Conservation (phyloP, 1,284 basidiomycete species). For the Ustilago bromivora region DNA sequence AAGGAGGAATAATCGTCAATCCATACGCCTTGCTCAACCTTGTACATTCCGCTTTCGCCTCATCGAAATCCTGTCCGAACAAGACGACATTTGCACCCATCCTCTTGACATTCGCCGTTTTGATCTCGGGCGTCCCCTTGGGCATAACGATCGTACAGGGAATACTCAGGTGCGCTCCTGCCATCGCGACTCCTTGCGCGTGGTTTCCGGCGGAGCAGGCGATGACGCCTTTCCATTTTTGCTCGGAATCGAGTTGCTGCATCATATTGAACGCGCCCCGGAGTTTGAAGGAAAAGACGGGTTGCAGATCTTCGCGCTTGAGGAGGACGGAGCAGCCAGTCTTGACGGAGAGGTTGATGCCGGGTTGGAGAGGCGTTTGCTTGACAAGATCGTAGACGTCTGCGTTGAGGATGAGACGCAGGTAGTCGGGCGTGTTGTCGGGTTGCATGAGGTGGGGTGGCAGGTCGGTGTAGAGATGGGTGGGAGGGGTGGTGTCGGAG, state of each 20-base stretch:
- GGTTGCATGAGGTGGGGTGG: slow-evolving; percentile 77
- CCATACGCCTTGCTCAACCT: slow-evolving; percentile 82
- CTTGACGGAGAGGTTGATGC: slow-evolving; percentile 84
- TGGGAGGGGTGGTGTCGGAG: slow-evolving; percentile 26
- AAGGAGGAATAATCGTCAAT: slow-evolving; percentile 93
- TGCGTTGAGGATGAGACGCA: slow-evolving; percentile 89
- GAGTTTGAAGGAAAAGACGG: slow-evolving; percentile 96
- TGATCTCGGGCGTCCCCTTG: slow-evolving; percentile 92
- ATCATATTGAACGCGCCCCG: slow-evolving; percentile 99
- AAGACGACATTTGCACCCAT: slow-evolving; percentile 94
- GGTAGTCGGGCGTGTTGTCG: slow-evolving; percentile 87
- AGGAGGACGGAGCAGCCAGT: slow-evolving; percentile 94
- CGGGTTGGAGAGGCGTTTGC: slow-evolving; percentile 89
- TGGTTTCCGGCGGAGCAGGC: slow-evolving; percentile 99
- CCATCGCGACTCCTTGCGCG: slow-evolving; percentile 96
- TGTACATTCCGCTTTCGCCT: slow-evolving; percentile 92
- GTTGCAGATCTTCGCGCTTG: slow-evolving; percentile 93
- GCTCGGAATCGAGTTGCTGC: slow-evolving; percentile 86
- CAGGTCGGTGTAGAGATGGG: slow-evolving; percentile 76
- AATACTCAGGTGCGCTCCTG: slow-evolving; percentile 85
- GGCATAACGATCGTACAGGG: slow-evolving; percentile 99
- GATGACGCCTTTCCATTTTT: slow-evolving; percentile 96
- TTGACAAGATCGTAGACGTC: slow-evolving; percentile 94
- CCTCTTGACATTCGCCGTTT: slow-evolving; percentile 91
- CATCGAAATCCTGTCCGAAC: slow-evolving; percentile 93